Evolutionary conservation across 148 eudicot genomes (phyloP).

Genomic region (Salicornia ramosissima): DNA sequence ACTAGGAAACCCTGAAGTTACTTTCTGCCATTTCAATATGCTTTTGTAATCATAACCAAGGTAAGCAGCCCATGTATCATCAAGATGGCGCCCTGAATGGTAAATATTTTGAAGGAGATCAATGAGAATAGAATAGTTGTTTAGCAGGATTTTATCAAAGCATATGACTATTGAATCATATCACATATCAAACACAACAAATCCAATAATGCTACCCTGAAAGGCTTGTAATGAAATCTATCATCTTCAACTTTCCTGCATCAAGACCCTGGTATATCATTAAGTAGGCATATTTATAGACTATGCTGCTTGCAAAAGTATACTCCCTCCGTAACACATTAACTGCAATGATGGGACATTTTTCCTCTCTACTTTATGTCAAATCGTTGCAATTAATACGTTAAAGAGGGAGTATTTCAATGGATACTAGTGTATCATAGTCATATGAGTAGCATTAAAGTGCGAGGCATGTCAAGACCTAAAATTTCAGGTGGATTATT

Average conservation of each 20-base stretch:
- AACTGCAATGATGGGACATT: too few relatives aligned
- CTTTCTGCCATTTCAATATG: constrained; percentile 65
- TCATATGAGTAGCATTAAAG: neutral
- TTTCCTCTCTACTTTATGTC: too few relatives aligned
- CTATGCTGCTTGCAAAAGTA: neutral
- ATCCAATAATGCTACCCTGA: neutral
- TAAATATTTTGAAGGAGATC: neutral
- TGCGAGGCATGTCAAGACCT: neutral
- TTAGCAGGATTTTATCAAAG: constrained; percentile 4
- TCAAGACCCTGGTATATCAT: neutral
- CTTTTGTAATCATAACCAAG: constrained; percentile 46
- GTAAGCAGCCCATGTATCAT: constrained; percentile 95
- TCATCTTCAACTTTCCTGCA: neutral
- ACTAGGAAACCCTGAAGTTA: constrained; percentile 61
- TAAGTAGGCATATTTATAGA: neutral
- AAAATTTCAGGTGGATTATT: too few relatives aligned
- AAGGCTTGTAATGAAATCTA: neutral
- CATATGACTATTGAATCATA: neutral
- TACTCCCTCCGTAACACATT: too few relatives aligned
- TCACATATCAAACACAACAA: neutral
- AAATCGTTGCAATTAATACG: too few relatives aligned
- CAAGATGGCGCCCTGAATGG: constrained; percentile 85
- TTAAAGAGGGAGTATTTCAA: too few relatives aligned
- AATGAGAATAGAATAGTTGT: neutral
- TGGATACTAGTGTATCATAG: too few relatives aligned